Conservation (phyloP, 2,329 filamentous ascomycete genomes). For the Thielaviopsis populi region DNA sequence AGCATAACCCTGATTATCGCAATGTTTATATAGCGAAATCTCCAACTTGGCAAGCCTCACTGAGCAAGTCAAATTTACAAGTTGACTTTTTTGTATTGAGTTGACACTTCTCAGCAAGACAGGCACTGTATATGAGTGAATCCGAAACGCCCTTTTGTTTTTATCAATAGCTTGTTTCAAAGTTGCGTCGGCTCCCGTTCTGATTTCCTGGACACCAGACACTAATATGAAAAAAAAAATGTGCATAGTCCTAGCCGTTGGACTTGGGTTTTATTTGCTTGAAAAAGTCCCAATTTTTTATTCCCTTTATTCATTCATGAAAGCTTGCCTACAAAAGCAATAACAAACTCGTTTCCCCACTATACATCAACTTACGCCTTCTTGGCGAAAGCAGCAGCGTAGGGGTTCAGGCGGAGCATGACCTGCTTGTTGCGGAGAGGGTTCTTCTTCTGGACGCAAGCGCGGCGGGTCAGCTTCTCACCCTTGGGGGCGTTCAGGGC, state of each 20-base stretch:
- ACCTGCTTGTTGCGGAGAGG: conserved; percentile 98
- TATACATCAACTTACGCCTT: conserved; percentile 21
- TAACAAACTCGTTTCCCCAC: conserved; percentile 13
- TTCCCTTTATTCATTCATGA: conserved; percentile 17
- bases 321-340: conserved; percentile 15
- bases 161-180: background rate
- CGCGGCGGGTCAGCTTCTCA: conserved; percentile 75
- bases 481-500: conserved; percentile 88
- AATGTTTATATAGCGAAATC: too few species aligned
- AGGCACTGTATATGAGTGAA: conserved; percentile 10
- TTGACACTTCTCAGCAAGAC: conserved; percentile 6
- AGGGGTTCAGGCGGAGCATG: conserved; percentile 95
- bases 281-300: conserved; percentile 17
- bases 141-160: conserved; percentile 3
- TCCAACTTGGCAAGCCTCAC: background rate
- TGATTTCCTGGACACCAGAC: conserved; percentile 15
- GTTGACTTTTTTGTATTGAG: conserved; percentile 14
- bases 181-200: conserved; percentile 8
- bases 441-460: conserved; percentile 98
- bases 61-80: background rate
- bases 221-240: conserved; percentile 18
- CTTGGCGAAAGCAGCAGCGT: conserved; percentile 81
- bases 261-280: conserved; percentile 14
- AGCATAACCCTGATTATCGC: too few species aligned
- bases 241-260: conserved; percentile 16